Conservation (phyloP, 75 land plant species). For the Selaginella tamariscina region DNA sequence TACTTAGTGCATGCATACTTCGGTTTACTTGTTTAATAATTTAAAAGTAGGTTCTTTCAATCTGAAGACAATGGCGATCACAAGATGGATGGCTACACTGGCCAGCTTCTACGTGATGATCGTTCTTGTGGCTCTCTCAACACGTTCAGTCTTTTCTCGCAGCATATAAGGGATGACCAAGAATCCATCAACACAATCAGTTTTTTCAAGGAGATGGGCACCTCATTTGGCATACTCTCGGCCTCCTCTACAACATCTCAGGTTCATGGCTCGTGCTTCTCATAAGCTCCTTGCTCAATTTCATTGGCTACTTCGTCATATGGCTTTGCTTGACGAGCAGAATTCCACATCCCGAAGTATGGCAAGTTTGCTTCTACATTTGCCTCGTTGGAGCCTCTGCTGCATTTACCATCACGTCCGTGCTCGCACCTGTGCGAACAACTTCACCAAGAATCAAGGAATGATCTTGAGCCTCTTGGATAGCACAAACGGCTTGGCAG, state of each 20-base stretch:
- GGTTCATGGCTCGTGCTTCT: background rate
- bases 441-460: too few species aligned
- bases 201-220: background rate
- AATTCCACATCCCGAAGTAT: background rate
- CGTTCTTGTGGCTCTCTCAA: background rate
- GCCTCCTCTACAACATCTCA: background rate
- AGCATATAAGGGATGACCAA: constrained; percentile 1
- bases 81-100: background rate
- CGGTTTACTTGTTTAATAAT: too few species aligned
- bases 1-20: too few species aligned
- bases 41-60: too few species aligned
- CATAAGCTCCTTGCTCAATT: background rate
- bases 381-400: background rate
- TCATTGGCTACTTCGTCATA: background rate
- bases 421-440: too few species aligned
- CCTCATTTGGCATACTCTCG: background rate
- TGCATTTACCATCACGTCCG: background rate
- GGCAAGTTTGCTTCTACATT: constrained; percentile 1
- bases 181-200: background rate
- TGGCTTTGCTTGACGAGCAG: background rate
- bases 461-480: too few species aligned
- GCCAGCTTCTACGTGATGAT: background rate
- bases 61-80: background rate
- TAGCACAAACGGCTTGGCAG: too few species aligned
- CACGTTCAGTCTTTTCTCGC: constrained; percentile 10